Base-by-base conservation (phyloP, 2,329 filamentous ascomycete genomes). In the Pseudogymnoascus sp. region DNA sequence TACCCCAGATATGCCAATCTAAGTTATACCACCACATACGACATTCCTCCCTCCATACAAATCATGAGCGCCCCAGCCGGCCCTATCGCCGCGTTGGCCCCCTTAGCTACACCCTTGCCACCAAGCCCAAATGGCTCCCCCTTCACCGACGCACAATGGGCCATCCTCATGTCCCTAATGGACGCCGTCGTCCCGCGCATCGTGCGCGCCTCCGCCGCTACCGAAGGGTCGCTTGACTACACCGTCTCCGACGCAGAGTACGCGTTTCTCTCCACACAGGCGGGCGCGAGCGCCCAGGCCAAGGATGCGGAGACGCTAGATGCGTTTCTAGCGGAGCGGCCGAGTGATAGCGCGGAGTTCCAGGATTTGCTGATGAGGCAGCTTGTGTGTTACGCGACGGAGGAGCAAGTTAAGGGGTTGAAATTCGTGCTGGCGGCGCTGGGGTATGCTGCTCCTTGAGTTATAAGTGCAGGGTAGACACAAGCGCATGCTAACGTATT, bases 131-230 rank as follows among this genome's bases (percentile, higher is more conserved):
- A 25, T 3, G 42, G 21, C 42, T n/a, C 42, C 6, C 42, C 42
- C 3, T 79, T 82, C 68, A 76, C 72, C 44, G 73, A 77, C 53
- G 71, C 74, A 16, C 80, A 84, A 73, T 86, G 84, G 84, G 71
- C 76, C 38, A 79, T 80, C 1, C 69, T 86, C 44, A 76, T 80
- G 67, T 76, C 83, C 2, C 73, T 86, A 6, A 72, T 85, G 42
- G 83, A 86, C 66, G 82, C 80, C 18, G 73, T 84, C n/a, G 74
- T 90, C 31, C 85, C 87, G 1, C 80, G 85, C 16, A 78, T 90
- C 12, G 42, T 47, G 42, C 66, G 78, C 77, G 12, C 21, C 5
- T 47, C 42, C 21, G 42, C 42, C 12, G 42, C 42, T 12, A 25
- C 42, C 1, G 12, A 23, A 3, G 42, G 42, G 14, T 47, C 21